A percentile compares a stretch with the other conserved stretches of the same genome.
phyloP scores from a whole-genome alignment of 1,139 yeast species.

The Yamadazyma dushanensis region DNA sequence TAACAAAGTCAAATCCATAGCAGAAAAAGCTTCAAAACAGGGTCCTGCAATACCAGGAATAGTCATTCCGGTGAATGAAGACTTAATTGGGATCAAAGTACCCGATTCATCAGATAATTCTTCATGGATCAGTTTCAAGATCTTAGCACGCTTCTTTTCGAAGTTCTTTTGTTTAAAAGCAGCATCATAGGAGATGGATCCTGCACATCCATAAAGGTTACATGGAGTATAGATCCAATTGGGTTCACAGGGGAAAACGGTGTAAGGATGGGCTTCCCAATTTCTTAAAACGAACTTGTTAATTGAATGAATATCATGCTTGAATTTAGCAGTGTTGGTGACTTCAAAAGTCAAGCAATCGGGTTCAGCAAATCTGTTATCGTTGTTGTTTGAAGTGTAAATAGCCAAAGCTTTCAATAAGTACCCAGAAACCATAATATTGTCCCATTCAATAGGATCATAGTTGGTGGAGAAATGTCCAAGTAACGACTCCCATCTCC shows the following conservation, averaged over 20 bases:
- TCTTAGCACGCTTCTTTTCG: conserved; percentile 5
- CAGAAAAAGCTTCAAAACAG: conserved; percentile 7
- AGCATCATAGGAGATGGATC: conserved; percentile 7
- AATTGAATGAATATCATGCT: conserved; percentile 8
- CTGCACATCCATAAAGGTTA: conserved; percentile 8
- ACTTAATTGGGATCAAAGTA: conserved; percentile 8
- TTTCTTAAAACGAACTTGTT: conserved; percentile 8
- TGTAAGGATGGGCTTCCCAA: conserved; percentile 7
- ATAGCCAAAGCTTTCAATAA: conserved; percentile 7
- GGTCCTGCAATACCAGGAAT: conserved; percentile 10
- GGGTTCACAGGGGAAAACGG: conserved; percentile 3
- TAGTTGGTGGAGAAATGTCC: conserved; percentile 7
- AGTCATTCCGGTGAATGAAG: conserved; percentile 9
- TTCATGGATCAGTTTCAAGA: conserved; percentile 8
- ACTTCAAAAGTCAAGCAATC: conserved; percentile 5
- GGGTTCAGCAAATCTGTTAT: conserved; percentile 7
- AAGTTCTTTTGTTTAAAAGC: conserved; percentile 9
- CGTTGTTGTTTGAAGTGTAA: conserved; percentile 6
- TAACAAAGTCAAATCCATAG: conserved; percentile 7
- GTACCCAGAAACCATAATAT: conserved; percentile 7
- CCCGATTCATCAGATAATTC: conserved; percentile 9
- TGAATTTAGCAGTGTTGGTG: conserved; percentile 6
- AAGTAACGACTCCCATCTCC: conserved; percentile 10
- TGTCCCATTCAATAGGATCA: conserved; percentile 9
- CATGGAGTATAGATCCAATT: conserved; percentile 10